Conservation (phyloP, 352 stramenopile genomes). For the Phytophthora pinifolia region DNA sequence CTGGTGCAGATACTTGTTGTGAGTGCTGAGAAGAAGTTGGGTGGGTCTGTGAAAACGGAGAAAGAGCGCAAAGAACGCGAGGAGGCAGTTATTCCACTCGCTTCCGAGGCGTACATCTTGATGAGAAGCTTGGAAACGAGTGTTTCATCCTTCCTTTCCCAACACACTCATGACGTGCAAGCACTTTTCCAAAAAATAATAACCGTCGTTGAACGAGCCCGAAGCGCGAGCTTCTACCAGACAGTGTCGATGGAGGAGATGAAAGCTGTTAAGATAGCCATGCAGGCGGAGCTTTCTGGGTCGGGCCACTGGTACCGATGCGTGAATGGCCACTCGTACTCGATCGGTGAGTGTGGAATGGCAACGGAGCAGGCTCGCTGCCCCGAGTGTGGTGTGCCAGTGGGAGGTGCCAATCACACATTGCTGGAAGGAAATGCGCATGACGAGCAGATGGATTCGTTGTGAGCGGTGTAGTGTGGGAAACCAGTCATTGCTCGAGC, state of each 20-base stretch:
- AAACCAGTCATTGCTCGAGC: no score
- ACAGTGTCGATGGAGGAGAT: constrained; percentile 31
- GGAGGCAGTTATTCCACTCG: background rate
- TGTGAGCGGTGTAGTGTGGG: constrained; percentile 3
- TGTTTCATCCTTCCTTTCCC: constrained; percentile 8
- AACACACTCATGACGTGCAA: constrained; percentile 12
- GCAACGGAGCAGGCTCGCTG: constrained; percentile 68
- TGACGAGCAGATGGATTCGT: constrained; percentile 20
- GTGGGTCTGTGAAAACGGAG: constrained; percentile 14
- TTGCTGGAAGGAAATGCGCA: constrained; percentile 9
- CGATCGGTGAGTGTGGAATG: constrained; percentile 80
- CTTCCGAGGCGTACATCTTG: background rate
- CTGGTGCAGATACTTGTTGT: constrained; percentile 28
- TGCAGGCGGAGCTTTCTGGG: constrained; percentile 33
- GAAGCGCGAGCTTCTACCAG: constrained; percentile 33
- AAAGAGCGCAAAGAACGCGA: constrained; percentile 17
- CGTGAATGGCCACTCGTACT: constrained; percentile 81
- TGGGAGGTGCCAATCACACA: constrained; percentile 58
- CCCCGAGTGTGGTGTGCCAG: constrained; percentile 61
- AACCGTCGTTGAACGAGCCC: constrained; percentile 11
- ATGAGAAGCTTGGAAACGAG: constrained; percentile 5
- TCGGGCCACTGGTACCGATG: constrained; percentile 74
- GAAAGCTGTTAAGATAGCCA: constrained; percentile 30
- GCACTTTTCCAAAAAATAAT: constrained; percentile 1
- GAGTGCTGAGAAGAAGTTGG: constrained; percentile 21